phyloP scores from a whole-genome alignment of 2,329 filamentous ascomycete genomes.

The Colletotrichum camelliae region DNA sequence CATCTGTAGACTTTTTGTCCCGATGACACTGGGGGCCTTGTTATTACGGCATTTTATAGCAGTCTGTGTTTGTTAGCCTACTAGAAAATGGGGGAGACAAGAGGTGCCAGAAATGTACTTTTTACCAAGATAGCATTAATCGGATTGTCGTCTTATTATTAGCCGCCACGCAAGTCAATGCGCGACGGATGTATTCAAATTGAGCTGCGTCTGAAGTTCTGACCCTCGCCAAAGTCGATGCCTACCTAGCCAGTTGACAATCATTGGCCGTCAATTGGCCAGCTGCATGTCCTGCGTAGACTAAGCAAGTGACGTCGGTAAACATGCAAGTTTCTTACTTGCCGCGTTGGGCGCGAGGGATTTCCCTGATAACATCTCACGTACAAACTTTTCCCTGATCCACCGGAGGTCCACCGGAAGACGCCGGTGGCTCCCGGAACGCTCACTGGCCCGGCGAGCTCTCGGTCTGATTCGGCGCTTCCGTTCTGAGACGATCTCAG shows the following conservation, averaged over 20 bases:
- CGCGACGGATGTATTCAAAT: too few species aligned
- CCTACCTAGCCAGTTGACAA: fast-evolving
- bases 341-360: conserved; percentile 2
- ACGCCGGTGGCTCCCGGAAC: not conserved
- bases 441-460: not conserved
- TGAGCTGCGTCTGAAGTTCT: not conserved
- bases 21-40: fast-evolving
- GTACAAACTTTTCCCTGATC: not conserved
- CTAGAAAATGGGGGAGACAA: not conserved
- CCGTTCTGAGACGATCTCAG: not conserved
- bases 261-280: not conserved
- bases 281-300: not conserved
- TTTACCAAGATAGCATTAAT: not conserved
- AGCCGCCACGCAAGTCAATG: not conserved
- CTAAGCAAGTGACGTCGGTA: not conserved
- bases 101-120: not conserved
- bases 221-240: not conserved
- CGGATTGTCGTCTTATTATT: not conserved
- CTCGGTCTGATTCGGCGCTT: conserved; percentile 9
- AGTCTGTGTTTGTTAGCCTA: not conserved
- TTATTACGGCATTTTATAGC: not conserved
- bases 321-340: not conserved
- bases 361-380: not conserved
- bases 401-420: not conserved
- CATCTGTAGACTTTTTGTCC: not conserved